phyloP scores from a whole-genome alignment of 768 basidiomycete genomes.

The Tephrocybe rancida region DNA sequence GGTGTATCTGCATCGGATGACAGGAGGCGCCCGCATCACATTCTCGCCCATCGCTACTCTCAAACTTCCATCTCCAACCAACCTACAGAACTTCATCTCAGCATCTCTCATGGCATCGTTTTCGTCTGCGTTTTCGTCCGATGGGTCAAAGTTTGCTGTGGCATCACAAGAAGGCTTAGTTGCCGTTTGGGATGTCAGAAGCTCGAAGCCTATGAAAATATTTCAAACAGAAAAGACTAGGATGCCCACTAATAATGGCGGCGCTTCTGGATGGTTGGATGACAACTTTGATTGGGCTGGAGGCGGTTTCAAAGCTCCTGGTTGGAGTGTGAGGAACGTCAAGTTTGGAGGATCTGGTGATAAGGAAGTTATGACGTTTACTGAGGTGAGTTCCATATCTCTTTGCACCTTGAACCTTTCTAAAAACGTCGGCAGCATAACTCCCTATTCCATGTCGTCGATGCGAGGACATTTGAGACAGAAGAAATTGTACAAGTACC shows the following conservation, averaged over 20 bases:
- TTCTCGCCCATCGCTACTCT: conserved; percentile 74
- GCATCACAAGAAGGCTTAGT: conserved; percentile 83
- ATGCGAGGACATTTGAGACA: conserved; percentile 83
- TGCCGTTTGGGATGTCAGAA: conserved; percentile 83
- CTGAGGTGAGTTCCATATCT: conserved; percentile 62
- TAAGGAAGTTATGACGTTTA: conserved; percentile 84
- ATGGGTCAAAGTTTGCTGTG: conserved; percentile 80
- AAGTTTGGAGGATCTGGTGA: conserved; percentile 78
- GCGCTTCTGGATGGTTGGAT: conserved; percentile 56
- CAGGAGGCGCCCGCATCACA: conserved; percentile 59
- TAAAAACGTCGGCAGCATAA: conserved; percentile 61
- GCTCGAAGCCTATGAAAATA: conserved; percentile 67
- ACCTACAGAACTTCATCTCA: conserved; percentile 37
- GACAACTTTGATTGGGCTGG: conserved; percentile 73
- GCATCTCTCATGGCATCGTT: conserved; percentile 71
- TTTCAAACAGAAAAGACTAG: conserved; percentile 58
- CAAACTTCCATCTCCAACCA: conserved; percentile 59
- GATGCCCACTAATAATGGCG: conserved; percentile 30
- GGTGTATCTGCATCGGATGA: conserved; percentile 79
- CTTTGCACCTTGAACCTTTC: conserved; percentile 2
- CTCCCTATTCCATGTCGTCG: conserved; percentile 78
- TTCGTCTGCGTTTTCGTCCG: conserved; percentile 75
- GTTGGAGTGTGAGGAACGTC: conserved; percentile 84
- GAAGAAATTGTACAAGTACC: conserved; percentile 71
- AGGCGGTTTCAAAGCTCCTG: conserved; percentile 59